Evolutionary conservation across 352 stramenopile genomes (phyloP).

Genomic region (Globisporangium heterothallicum): DNA sequence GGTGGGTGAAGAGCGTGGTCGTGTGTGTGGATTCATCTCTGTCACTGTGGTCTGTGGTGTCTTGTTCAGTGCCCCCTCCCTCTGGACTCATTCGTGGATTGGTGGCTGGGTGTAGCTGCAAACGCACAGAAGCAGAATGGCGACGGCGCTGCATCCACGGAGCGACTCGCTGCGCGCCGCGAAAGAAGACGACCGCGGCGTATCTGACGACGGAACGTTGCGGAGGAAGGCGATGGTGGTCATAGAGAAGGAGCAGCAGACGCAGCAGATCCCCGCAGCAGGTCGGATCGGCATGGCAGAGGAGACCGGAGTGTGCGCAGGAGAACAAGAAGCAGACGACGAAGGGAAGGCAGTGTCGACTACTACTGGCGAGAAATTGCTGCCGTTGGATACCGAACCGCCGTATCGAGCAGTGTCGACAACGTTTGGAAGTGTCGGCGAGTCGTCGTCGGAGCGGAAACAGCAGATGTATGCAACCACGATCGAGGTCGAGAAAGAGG

Average conservation of each 20-base stretch:
- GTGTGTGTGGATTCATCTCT: no score
- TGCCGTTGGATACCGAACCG: constrained; percentile 2
- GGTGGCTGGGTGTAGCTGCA: not conserved
- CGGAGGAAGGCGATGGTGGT: not conserved
- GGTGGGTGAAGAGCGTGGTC: not conserved
- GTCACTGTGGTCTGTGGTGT: not conserved
- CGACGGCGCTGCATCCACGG: not conserved
- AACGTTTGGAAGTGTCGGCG: not conserved
- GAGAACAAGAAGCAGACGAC: no score
- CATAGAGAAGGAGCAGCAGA: not conserved
- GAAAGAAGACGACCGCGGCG: no score
- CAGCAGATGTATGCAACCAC: no score
- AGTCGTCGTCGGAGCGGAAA: constrained; percentile 1
- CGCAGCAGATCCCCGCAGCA: no score
- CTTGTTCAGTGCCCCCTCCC: no score
- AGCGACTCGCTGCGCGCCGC: not conserved
- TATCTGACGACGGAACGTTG: no score
- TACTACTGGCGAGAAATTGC: constrained; percentile 1
- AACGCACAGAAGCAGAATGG: not conserved
- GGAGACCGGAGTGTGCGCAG: no score
- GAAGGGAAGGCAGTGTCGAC: not conserved
- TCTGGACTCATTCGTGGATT: not conserved
- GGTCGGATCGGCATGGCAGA: no score
- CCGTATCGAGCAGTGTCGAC: not conserved
- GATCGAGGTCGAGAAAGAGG: constrained; percentile 8